Evolutionary conservation across 2,329 filamentous ascomycete species (phyloP), one percentile per base, ranked within the genome.

Genomic region (Epichloe coenophiala): DNA sequence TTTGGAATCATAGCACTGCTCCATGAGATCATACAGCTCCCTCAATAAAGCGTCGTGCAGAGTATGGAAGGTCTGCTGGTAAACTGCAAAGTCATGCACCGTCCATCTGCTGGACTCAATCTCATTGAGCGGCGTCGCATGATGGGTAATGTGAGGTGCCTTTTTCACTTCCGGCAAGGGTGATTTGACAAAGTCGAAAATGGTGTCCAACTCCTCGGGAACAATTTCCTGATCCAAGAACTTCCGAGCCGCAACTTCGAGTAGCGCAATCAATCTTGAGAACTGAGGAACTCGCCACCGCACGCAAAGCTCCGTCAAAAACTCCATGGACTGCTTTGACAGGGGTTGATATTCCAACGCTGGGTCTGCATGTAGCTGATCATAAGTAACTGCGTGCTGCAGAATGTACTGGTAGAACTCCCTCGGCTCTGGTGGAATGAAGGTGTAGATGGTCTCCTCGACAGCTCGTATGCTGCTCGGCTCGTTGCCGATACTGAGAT

Each of bases 271-370:
- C 48, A 88, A 75, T 43, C 89, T 80, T 3, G 88, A 88, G 60
- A 83, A 88, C 56, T 84, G 82, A 2, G 91, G 91, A 89, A 98
- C 77, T 47, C 93, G 83, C 93, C 93, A 98, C 60, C 90, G 81
- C 55, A 88, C 72, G 53, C 84, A 87, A 51, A 96, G 76, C 65
- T 97, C 91, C 53, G 84, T 86, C 55, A 98, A 68, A 44, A 98
- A 71, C 51, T 96, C 89, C 46, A 81, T 77, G 2, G 88, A 93
- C 54, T 86, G 80, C 59, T 84, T 87, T 1, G 88, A 93, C n/a
- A 85, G 67, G 13, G 77, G 75, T 23, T 69, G 68, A 51, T 71
- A 68, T 40, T 74, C 70, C 45, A 73, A 69, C 17, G 71, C 65
- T 50, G 71, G 70, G 51, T 77, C 72, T 35, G 72, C 71, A 61